phyloP scores from a whole-genome alignment of 768 basidiomycete species.

The Phaffia australis region DNA sequence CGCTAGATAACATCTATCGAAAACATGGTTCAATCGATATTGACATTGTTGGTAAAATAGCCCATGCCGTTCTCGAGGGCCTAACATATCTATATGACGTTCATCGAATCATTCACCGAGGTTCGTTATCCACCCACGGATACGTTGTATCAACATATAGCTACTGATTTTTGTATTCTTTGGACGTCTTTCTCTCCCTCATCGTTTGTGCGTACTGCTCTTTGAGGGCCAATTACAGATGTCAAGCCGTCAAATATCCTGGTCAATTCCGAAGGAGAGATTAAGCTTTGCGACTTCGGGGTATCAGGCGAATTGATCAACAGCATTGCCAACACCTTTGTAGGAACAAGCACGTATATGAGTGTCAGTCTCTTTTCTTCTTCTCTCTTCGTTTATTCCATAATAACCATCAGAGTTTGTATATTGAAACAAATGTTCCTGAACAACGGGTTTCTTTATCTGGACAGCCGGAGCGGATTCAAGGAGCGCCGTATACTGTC shows the following conservation, averaged over 20 bases:
- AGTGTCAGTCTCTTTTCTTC: conserved; percentile 51
- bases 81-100: conserved; percentile 93
- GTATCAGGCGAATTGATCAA: conserved; percentile 98
- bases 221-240: conserved; percentile 46
- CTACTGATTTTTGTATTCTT: neutral
- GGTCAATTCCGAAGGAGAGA: conserved; percentile 83
- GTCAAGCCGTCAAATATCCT: conserved; percentile 99
- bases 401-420: neutral
- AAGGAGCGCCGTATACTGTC: conserved; percentile 95
- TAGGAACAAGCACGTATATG: conserved; percentile 98
- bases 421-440: neutral
- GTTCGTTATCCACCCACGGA: conserved; percentile 45
- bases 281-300: conserved; percentile 99
- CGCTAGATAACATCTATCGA: conserved; percentile 91
- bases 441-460: neutral
- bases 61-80: conserved; percentile 87
- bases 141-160: neutral
- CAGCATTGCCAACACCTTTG: conserved; percentile 97
- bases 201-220: conserved; percentile 6
- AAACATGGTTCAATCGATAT: conserved; percentile 87
- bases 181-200: neutral
- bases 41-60: conserved; percentile 82
- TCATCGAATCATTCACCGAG: conserved; percentile 95
- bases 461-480: conserved; percentile 88
- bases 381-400: neutral